These are phyloP conservation scores for Syzygium aqueum DNA, from an alignment of 345 rosid genomes.

Conservation along the genomic window DNA sequence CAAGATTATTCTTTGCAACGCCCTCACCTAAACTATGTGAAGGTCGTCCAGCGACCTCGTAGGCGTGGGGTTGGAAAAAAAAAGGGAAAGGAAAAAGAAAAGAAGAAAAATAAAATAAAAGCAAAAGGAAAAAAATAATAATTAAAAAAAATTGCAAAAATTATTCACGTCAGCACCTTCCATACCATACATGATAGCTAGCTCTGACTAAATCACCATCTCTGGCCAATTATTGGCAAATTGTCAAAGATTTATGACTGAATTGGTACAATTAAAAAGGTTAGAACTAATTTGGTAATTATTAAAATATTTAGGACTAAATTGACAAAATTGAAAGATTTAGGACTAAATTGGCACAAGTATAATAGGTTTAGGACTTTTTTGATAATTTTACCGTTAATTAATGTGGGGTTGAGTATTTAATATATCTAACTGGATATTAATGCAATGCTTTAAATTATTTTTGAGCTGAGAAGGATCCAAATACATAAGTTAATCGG, in stretches of 20 bases:
- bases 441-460: background rate
- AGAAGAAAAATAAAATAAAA: accelerated
- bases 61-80: accelerated
- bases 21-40: background rate
- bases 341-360: background rate
- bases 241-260: no score
- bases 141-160: background rate
- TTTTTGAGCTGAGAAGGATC: background rate
- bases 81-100: background rate
- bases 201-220: background rate
- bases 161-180: background rate
- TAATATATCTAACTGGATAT: background rate
- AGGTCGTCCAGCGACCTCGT: accelerated
- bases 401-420: background rate
- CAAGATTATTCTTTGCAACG: background rate
- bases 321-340: background rate
- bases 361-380: background rate
- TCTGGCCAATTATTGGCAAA: background rate
- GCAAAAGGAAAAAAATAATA: background rate
- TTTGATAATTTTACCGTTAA: background rate
- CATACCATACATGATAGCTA: background rate
- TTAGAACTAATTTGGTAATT: background rate
- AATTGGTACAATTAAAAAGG: no score
- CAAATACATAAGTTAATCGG: background rate
- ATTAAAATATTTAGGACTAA: background rate